phyloP scores from a whole-genome alignment of 176 grass and related monocot species.

The Themeda triandra region DNA sequence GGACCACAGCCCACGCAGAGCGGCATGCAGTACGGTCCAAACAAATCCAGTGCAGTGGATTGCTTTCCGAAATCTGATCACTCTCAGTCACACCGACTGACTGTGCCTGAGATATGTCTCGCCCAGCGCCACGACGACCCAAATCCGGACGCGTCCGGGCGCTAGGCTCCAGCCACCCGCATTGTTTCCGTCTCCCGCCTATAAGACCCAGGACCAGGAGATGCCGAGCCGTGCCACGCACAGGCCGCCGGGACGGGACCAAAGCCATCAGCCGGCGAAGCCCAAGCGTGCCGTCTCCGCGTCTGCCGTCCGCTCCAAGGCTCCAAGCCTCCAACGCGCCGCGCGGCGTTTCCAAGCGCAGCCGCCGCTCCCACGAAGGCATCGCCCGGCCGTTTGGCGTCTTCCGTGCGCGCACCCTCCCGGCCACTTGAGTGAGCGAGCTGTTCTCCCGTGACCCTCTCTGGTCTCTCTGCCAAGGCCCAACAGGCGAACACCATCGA shows the following conservation, averaged over 20 bases:
- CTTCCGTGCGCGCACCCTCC: not conserved
- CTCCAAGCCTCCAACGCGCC: too few species aligned
- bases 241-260: not conserved
- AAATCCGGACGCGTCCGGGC: constrained; percentile 19
- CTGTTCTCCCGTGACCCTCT: constrained; percentile 21
- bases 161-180: constrained; percentile 21
- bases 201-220: not conserved
- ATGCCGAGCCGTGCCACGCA: constrained; percentile 5
- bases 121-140: not conserved
- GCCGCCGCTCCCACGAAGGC: constrained; percentile 14
- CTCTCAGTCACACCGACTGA: not conserved
- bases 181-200: constrained; percentile 15
- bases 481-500: not conserved
- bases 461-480: too few species aligned
- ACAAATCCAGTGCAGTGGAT: constrained; percentile 27
- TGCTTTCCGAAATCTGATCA: constrained; percentile 1
- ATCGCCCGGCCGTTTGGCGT: constrained; percentile 45
- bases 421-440: not conserved
- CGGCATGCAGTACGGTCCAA: not conserved
- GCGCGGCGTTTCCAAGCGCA: constrained; percentile 27
- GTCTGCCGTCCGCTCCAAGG: not conserved
- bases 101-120: not conserved
- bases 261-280: not conserved
- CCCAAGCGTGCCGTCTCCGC: not conserved
- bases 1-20: not conserved